Base-by-base conservation (phyloP, 345 rosid species). In the Nephelium lappaceum region DNA sequence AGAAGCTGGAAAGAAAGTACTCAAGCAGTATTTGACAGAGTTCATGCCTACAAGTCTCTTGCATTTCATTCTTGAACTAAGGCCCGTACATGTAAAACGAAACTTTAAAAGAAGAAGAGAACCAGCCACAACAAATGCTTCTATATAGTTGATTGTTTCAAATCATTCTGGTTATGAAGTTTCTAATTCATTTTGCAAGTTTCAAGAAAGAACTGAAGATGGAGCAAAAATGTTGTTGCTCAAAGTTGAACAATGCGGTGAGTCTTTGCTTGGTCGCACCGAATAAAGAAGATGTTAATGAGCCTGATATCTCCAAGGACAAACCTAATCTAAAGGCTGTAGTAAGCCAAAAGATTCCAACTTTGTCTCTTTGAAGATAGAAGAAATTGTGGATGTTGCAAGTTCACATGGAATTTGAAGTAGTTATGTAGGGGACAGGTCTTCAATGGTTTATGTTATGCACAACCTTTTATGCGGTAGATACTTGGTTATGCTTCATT, bases 31-130 rank as follows among this genome's bases (percentile, higher is more conserved):
- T 83, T 85, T 95, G 87, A 95, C 95, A 25, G 97, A 95, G 89
- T 92, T 95, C 83, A 95, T 95, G 99, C 93, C 99, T 41, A 95
- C 99, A 51, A 87, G 99, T 73, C 94, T 95, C 76, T 38, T 58
- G 53, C n/a, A 23, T 39, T 58, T 72, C 67, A 58, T 72, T 60
- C 12, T 11, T 72, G 76, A 72, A 39, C 49, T 39, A 23, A 49
- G 51, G 4, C 42, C 62, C 27, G 42, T 7, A 15, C 42, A 16
- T 25, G 6, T 6, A 71, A n/a, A n/a, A 21, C 42, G 0, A 18
- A 71, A 53, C 74, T 15, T 51, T 14, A 60, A 41, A 73, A 23
- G 77, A 24, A 15, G 24, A 24, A 16, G 6, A 61, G 2, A 12
- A 61, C 68, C 68, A 61, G 15, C 57, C 55, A 8, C 67, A 19